These are phyloP conservation scores for Leonotis leonurus DNA, from an alignment of 257 asterid genomes.

Conservation along the genomic window DNA sequence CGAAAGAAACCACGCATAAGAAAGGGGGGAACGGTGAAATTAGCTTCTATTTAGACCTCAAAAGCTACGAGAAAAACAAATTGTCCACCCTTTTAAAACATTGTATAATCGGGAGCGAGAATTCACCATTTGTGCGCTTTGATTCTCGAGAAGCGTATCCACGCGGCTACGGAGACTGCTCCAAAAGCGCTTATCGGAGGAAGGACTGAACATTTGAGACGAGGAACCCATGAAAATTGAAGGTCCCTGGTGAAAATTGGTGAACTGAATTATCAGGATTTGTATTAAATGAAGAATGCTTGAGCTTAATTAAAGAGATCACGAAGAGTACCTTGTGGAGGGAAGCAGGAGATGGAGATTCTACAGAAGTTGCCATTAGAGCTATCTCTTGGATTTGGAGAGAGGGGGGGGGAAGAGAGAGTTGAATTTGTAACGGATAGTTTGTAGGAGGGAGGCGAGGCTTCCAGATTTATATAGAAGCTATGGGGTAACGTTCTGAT, in stretches of 20 bases:
- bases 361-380: constrained; percentile 59
- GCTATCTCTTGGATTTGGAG: constrained; percentile 40
- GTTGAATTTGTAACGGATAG: constrained; percentile 66
- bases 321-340: constrained; percentile 38
- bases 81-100: not conserved
- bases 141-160: constrained; percentile 58
- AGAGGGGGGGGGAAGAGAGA: constrained; percentile 8
- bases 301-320: constrained; percentile 11
- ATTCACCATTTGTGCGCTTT: constrained; percentile 29
- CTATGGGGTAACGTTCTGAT: constrained; percentile 41
- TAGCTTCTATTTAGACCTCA: constrained; percentile 5
- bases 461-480: constrained; percentile 11
- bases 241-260: constrained; percentile 38
- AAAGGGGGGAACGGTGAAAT: not conserved
- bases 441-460: constrained; percentile 17
- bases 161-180: constrained; percentile 64
- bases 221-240: constrained; percentile 34
- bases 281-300: constrained; percentile 20
- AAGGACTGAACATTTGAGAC: constrained; percentile 47
- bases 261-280: not conserved
- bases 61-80: not conserved
- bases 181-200: constrained; percentile 81
- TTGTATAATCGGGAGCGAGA: not conserved
- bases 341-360: constrained; percentile 58
- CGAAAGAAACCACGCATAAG: not conserved